These are phyloP conservation scores for Malus domestica DNA, from an alignment of 306 rosid genomes.

Conservation along the genomic window ASM211411v1 NC_041804.1:33898001-33898500, in stretches of 20 bases:
- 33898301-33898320: conserved; percentile 54
- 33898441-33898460: conserved; percentile 13
- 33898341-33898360: conserved; percentile 41
- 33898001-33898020: conserved; percentile 47
- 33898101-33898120: conserved; percentile 48
- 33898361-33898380: conserved; percentile 46
- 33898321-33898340: conserved; percentile 34
- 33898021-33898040: conserved; percentile 17
- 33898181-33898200: conserved; percentile 22
- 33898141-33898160: conserved; percentile 46
- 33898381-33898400: conserved; percentile 36
- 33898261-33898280: conserved; percentile 46
- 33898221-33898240: conserved; percentile 26
- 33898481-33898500: conserved; percentile 58
- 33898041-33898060: conserved; percentile 42
- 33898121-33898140: conserved; percentile 45
- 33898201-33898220: conserved; percentile 56
- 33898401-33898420: conserved; percentile 51
- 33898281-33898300: conserved; percentile 17
- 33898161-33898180: conserved; percentile 2
- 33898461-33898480: conserved; percentile 40
- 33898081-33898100: conserved; percentile 31
- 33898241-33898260: conserved; percentile 8
- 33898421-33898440: conserved; percentile 28
- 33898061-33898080: conserved; percentile 13